phyloP scores from a whole-genome alignment of 441 rosid species.

The Populus trichocarpa region DNA sequence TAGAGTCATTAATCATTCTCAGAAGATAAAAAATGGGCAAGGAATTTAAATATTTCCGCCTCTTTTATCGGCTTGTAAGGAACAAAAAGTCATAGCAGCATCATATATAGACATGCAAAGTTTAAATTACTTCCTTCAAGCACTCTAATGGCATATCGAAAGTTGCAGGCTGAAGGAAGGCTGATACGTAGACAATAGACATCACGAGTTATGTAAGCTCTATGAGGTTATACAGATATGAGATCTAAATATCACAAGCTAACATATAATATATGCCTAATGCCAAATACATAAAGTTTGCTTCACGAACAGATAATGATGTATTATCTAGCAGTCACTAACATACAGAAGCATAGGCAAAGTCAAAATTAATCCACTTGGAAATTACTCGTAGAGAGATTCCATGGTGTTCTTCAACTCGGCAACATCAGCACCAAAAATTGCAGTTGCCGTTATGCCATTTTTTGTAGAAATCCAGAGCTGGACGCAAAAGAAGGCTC shows the following conservation, averaged over 20 bases:
- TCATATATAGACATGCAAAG: too few species aligned
- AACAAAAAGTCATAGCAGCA: too few species aligned
- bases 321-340: background rate
- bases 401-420: constrained; percentile 52
- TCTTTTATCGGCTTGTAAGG: too few species aligned
- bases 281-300: background rate
- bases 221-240: too few species aligned
- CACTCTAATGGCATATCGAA: background rate
- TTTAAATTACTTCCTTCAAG: too few species aligned
- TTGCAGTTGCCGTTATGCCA: constrained; percentile 56
- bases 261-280: too few species aligned
- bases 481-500: constrained; percentile 47
- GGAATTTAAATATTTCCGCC: too few species aligned
- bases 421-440: constrained; percentile 62
- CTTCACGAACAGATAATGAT: background rate
- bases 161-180: too few species aligned
- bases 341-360: background rate
- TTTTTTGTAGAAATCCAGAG: constrained; percentile 55
- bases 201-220: too few species aligned
- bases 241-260: too few species aligned
- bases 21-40: too few species aligned
- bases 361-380: background rate
- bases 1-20: too few species aligned
- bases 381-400: constrained; percentile 50
- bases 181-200: background rate